Conservation (phyloP, 108 stramenopile species). For the Phaeodactylum tricornutum region DNA sequence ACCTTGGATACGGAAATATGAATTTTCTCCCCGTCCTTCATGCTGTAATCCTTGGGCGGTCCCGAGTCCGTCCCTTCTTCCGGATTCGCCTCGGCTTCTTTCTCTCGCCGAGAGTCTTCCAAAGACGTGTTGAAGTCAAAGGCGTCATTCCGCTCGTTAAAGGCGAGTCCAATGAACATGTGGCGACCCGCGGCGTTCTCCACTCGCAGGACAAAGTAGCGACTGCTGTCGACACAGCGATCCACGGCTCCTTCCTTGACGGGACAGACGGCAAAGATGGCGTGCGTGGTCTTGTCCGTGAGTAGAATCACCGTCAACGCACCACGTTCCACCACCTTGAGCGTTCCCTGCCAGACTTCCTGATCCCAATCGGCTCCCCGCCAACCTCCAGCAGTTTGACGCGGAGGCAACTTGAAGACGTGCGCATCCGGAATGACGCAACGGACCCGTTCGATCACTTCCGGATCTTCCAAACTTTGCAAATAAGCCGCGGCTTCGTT, state of each 20-base stretch:
- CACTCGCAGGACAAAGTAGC: slow-evolving; percentile 89
- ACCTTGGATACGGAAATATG: slow-evolving; percentile 44
- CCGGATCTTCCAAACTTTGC: slow-evolving; percentile 40
- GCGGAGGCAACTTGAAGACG: slow-evolving; percentile 77
- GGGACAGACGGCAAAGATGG: slow-evolving; percentile 86
- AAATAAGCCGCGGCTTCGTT: slow-evolving; percentile 45
- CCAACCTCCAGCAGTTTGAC: slow-evolving; percentile 74
- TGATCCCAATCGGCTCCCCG: slow-evolving; percentile 86
- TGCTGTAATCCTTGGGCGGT: slow-evolving; percentile 70
- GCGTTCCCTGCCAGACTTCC: slow-evolving; percentile 86
- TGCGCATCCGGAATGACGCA: slow-evolving; percentile 76
- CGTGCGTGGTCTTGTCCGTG: slow-evolving; percentile 51
- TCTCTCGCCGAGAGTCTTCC: slow-evolving; percentile 79
- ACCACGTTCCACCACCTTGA: slow-evolving; percentile 83
- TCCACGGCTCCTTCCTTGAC: slow-evolving; percentile 77
- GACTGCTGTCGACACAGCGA: slow-evolving; percentile 77
- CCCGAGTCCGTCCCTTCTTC: slow-evolving; percentile 5
- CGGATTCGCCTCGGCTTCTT: slow-evolving; percentile 49
- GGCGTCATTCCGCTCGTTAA: slow-evolving; percentile 95
- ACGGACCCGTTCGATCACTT: slow-evolving; percentile 65
- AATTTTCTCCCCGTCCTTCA: slow-evolving; percentile 91
- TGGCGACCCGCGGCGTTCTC: slow-evolving; percentile 88
- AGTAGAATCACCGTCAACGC: slow-evolving; percentile 68
- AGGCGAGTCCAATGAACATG: slow-evolving; percentile 95
- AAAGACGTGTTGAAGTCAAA: slow-evolving; percentile 97